phyloP scores from a whole-genome alignment of 1,284 basidiomycete species.

The Ustilago loliicola region DNA sequence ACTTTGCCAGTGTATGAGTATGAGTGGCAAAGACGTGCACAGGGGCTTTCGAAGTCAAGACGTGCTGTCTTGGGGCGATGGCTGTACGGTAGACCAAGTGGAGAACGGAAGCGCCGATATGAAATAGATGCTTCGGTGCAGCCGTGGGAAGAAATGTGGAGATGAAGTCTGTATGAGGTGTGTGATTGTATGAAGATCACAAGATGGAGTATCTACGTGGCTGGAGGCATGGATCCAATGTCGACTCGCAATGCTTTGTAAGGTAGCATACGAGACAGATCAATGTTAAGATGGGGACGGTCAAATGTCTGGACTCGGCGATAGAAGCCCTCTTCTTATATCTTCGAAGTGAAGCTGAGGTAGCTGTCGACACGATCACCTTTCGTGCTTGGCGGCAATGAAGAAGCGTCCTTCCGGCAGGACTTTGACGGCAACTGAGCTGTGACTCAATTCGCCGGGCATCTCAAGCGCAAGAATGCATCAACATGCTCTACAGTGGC shows the following conservation, averaged over 20 bases:
- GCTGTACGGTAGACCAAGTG: neutral
- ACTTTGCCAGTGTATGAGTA: no score
- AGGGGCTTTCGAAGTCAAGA: no score
- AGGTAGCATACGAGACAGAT: neutral
- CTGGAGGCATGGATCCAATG: neutral
- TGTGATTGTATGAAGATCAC: neutral
- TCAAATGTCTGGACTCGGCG: neutral
- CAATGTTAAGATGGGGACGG: neutral
- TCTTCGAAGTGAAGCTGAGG: neutral
- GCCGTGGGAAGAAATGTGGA: neutral
- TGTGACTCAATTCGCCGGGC: constrained; percentile 3
- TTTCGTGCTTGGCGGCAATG: neutral
- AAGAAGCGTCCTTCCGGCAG: neutral
- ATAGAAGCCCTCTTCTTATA: neutral
- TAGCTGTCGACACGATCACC: neutral
- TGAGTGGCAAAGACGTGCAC: no score
- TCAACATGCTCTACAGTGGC: neutral
- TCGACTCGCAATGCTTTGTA: no score
- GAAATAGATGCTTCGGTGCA: neutral
- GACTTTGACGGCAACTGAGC: neutral
- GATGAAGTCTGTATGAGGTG: neutral
- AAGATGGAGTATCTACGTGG: neutral
- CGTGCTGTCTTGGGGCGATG: no score
- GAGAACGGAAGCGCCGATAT: neutral
- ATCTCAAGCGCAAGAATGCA: neutral